A percentile compares a stretch with the other conserved stretches of the same genome.
These are phyloP conservation scores for Aegilops umbellulata DNA, from an alignment of 176 grass and related monocot genomes.

Conservation along the genomic window DNA sequence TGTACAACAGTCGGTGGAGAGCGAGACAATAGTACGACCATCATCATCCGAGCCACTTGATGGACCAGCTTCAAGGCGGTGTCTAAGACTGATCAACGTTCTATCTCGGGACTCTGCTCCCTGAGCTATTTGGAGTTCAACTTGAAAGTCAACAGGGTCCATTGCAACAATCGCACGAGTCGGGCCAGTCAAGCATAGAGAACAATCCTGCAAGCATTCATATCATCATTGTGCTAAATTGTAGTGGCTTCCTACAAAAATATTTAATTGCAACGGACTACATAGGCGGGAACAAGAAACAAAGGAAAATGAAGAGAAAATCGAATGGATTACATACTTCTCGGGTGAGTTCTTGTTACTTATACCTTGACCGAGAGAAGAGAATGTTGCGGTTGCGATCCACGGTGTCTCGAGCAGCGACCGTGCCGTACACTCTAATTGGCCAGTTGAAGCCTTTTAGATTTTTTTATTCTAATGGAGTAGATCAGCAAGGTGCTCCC, in stretches of 20 bases:
- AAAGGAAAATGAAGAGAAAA: not conserved
- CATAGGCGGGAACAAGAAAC: not conserved
- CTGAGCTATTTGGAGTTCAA: not conserved
- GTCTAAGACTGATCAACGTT: not conserved
- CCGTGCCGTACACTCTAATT: not conserved
- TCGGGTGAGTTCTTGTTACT: not conserved
- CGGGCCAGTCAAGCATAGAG: not conserved
- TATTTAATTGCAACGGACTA: not conserved
- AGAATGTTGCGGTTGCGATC: not conserved
- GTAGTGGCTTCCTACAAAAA: no score
- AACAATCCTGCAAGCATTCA: not conserved
- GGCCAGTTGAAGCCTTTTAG: not conserved
- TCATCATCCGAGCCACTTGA: no score
- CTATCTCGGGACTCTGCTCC: no score
- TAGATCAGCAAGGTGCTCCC: not conserved
- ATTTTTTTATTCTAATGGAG: not conserved
- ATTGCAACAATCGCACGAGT: not conserved
- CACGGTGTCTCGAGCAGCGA: not conserved
- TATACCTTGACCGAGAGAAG: not conserved
- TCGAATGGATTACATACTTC: not conserved
- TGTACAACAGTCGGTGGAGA: not conserved
- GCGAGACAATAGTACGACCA: not conserved
- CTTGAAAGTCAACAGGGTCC: not conserved
- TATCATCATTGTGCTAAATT: not conserved
- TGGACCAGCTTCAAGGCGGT: not conserved